Conservation (phyloP, 805 yeast genomes). For the Candida gorgasii region DNA sequence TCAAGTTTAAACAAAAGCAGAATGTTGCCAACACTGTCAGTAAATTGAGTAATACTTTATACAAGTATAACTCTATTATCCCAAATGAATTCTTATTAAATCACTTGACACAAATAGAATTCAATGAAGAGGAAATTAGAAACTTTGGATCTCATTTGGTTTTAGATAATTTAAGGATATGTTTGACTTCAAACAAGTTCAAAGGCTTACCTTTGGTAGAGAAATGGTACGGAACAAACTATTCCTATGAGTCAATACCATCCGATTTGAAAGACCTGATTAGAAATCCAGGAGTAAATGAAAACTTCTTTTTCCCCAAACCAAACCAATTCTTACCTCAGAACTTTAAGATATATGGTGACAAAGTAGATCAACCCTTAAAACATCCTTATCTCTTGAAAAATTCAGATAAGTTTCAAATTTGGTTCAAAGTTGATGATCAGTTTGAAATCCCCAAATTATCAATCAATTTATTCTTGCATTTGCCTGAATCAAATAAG, state of each 20-base stretch:
- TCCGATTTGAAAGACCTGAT: conserved; percentile 34
- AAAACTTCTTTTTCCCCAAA: conserved; percentile 58
- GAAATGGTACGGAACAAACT: conserved; percentile 91
- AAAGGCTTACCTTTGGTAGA: conserved; percentile 51
- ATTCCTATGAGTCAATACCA: conserved; percentile 50
- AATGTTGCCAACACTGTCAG: conserved; percentile 76
- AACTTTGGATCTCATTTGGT: conserved; percentile 51
- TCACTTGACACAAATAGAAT: conserved; percentile 55
- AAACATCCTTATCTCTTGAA: conserved; percentile 64
- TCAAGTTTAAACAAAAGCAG: conserved; percentile 78
- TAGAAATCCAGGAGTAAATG: conserved; percentile 24
- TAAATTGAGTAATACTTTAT: conserved; percentile 59
- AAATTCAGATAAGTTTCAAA: conserved; percentile 49
- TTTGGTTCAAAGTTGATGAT: conserved; percentile 92
- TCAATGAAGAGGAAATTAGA: conserved; percentile 53
- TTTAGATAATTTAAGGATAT: conserved; percentile 60
- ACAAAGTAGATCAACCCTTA: conserved; percentile 36
- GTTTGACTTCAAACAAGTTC: conserved; percentile 54
- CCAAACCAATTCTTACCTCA: conserved; percentile 83
- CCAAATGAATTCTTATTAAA: conserved; percentile 69
- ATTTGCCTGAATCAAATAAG: conserved; percentile 60
- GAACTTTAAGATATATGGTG: conserved; percentile 59
- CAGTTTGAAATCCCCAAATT: conserved; percentile 89
- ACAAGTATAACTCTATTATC: conserved; percentile 45
- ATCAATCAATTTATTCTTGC: conserved; percentile 60